Conservation (phyloP, 306 rosid species). For the Morella rubra region DNA sequence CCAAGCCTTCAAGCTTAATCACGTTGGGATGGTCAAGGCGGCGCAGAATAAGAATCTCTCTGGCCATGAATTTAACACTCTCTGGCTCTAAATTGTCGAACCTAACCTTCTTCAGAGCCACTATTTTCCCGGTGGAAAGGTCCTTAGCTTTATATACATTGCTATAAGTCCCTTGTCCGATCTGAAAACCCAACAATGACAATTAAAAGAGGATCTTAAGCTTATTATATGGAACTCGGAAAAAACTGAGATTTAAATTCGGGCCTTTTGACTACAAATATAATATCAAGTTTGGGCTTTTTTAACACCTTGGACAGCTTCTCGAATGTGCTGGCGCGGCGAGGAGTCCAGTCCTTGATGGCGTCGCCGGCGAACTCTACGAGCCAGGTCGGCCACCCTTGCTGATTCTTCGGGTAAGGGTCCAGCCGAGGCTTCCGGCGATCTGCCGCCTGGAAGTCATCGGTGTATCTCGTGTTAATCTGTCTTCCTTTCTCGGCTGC, state of each 20-base stretch:
- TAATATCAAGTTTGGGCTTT: conserved; percentile 9
- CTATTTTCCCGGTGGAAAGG: conserved; percentile 69
- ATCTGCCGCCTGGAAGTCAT: conserved; percentile 39
- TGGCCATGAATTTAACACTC: conserved; percentile 98
- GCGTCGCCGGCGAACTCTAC: conserved; percentile 90
- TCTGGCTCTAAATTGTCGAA: conserved; percentile 95
- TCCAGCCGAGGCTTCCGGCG: conserved; percentile 56
- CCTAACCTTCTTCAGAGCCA: conserved; percentile 92
- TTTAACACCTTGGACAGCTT: conserved; percentile 74
- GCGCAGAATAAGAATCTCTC: conserved; percentile 86
- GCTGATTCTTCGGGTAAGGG: conserved; percentile 41
- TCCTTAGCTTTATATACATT: conserved; percentile 96
- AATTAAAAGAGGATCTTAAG: background rate
- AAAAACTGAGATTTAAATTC: conserved; percentile 4
- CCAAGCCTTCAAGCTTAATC: conserved; percentile 89
- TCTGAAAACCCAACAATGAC: conserved; percentile 40
- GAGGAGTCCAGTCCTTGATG: conserved; percentile 91
- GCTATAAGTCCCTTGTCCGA: conserved; percentile 99
- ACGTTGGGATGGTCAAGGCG: conserved; percentile 98
- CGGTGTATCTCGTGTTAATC: conserved; percentile 34
- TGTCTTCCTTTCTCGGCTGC: conserved; percentile 25
- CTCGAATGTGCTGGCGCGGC: conserved; percentile 92
- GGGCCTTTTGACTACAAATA: background rate
- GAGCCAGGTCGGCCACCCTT: conserved; percentile 97
- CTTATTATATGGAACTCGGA: background rate